phyloP scores from a whole-genome alignment of 1,139 yeast species.

The Kodamaea arcana region DNA sequence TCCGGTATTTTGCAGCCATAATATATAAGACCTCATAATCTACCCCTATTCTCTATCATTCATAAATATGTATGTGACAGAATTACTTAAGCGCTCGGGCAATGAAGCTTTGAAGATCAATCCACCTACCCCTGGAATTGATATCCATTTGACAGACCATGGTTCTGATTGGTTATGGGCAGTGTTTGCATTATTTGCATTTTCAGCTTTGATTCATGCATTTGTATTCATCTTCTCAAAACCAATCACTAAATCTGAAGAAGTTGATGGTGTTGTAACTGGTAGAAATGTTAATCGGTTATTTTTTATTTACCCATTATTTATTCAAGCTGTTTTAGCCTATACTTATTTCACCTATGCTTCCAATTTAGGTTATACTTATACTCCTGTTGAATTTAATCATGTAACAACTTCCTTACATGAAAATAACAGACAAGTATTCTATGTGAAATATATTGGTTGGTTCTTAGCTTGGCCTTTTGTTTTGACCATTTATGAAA shows the following conservation, averaged over 20 bases:
- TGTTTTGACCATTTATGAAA: slow-evolving; percentile 43
- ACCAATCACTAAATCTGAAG: neutral
- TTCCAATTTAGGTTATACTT: slow-evolving; percentile 63
- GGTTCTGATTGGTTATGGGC: slow-evolving; percentile 77
- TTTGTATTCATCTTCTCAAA: slow-evolving; percentile 34
- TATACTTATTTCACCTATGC: slow-evolving; percentile 61
- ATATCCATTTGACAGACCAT: slow-evolving; percentile 50
- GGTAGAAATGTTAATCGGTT: slow-evolving; percentile 20
- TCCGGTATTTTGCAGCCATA: too few relatives aligned
- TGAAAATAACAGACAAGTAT: slow-evolving; percentile 55
- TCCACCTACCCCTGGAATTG: slow-evolving; percentile 36
- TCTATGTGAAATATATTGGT: slow-evolving; percentile 62
- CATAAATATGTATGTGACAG: slow-evolving; percentile 7
- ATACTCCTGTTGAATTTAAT: slow-evolving; percentile 50
- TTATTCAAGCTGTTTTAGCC: slow-evolving; percentile 44
- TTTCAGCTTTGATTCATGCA: slow-evolving; percentile 40
- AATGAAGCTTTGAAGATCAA: slow-evolving; percentile 52
- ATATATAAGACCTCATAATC: slow-evolving; percentile 2
- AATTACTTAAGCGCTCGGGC: slow-evolving; percentile 16
- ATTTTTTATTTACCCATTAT: slow-evolving; percentile 44
- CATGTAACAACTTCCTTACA: slow-evolving; percentile 40
- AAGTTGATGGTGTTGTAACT: neutral
- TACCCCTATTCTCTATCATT: slow-evolving; percentile 5
- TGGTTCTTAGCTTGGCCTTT: slow-evolving; percentile 66
- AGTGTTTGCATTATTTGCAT: slow-evolving; percentile 48